These are phyloP conservation scores for Globisporangium cederbergense DNA, from an alignment of 352 stramenopile genomes.

Conservation along the genomic window DNA sequence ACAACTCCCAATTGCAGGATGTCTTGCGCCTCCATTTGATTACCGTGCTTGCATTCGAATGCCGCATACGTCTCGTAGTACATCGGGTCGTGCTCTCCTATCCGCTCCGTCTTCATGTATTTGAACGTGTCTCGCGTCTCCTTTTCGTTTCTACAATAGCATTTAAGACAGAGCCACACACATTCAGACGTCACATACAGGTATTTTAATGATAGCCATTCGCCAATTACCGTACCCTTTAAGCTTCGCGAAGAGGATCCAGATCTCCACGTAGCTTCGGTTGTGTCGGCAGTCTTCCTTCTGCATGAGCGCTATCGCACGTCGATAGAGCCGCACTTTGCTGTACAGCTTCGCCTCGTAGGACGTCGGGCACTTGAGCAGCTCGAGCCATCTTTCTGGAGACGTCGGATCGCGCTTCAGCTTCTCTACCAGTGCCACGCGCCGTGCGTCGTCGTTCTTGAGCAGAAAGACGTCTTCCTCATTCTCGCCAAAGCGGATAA, in stretches of 20 bases:
- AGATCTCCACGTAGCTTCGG: constrained; percentile 55
- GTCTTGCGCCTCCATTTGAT: constrained; percentile 47
- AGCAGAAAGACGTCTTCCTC: constrained; percentile 59
- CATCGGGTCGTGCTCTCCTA: constrained; percentile 41
- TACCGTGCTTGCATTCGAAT: constrained; percentile 51
- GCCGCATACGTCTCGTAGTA: constrained; percentile 66
- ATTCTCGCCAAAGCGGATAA: constrained; percentile 61
- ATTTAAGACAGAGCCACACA: background rate
- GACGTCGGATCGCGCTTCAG: constrained; percentile 46
- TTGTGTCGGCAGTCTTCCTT: constrained; percentile 25
- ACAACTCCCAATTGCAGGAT: constrained; percentile 49
- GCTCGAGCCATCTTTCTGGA: constrained; percentile 45
- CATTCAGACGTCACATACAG: background rate
- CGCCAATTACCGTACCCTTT: constrained; percentile 27
- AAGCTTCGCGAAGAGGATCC: constrained; percentile 51
- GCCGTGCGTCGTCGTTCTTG: constrained; percentile 37
- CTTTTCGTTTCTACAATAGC: constrained; percentile 30
- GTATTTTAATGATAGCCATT: background rate
- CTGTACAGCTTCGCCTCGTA: constrained; percentile 40
- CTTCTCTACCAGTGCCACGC: constrained; percentile 39
- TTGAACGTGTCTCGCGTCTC: constrained; percentile 49
- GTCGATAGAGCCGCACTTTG: constrained; percentile 38
- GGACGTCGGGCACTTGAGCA: constrained; percentile 44
- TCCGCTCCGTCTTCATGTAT: constrained; percentile 52
- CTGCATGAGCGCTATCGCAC: constrained; percentile 39